phyloP scores from a whole-genome alignment of 2,329 filamentous ascomycete genomes.

The Sporothrix pseudoabietina region DNA sequence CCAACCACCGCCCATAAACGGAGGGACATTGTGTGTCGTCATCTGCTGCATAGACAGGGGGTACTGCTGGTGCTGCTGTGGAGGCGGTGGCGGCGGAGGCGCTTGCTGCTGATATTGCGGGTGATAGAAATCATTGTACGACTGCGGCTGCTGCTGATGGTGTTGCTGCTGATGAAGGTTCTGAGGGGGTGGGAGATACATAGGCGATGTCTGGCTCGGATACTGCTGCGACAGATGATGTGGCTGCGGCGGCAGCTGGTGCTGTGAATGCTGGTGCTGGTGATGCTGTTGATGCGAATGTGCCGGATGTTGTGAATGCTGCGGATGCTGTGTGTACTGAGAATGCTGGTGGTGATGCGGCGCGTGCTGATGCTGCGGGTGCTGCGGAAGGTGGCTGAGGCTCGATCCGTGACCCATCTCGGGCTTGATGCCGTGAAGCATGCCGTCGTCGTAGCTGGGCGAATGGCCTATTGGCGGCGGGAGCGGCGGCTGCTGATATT shows the following conservation, averaged over 20 bases:
- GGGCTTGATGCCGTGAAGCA: conserved; percentile 28
- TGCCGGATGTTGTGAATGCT: conserved; percentile 14
- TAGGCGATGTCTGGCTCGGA: conserved; percentile 19
- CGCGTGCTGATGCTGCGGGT: conserved; percentile 7
- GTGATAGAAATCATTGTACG: conserved; percentile 31
- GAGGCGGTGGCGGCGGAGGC: conserved; percentile 14
- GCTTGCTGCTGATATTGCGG: conserved; percentile 27
- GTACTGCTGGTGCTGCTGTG: conserved; percentile 28
- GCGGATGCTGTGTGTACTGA: neutral
- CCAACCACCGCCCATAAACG: conserved; percentile 29
- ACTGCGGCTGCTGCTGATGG: conserved; percentile 26
- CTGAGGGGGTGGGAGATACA: conserved; percentile 28
- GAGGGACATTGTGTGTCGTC: conserved; percentile 24
- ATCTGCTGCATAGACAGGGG: conserved; percentile 26
- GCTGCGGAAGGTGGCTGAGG: conserved; percentile 28
- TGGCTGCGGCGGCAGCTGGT: conserved; percentile 24
- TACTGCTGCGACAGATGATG: conserved; percentile 23
- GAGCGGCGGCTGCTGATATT: conserved; percentile 15
- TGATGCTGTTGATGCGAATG: conserved; percentile 22
- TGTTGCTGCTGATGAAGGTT: conserved; percentile 27
- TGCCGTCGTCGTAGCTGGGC: conserved; percentile 23
- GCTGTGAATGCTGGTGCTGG: conserved; percentile 25
- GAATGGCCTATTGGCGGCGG: conserved; percentile 18
- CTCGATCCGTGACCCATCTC: conserved; percentile 26
- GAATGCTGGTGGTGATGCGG: too few relatives aligned